Base-by-base conservation (phyloP, 2,329 filamentous ascomycete species). In the Monosporascus sp. region DNA sequence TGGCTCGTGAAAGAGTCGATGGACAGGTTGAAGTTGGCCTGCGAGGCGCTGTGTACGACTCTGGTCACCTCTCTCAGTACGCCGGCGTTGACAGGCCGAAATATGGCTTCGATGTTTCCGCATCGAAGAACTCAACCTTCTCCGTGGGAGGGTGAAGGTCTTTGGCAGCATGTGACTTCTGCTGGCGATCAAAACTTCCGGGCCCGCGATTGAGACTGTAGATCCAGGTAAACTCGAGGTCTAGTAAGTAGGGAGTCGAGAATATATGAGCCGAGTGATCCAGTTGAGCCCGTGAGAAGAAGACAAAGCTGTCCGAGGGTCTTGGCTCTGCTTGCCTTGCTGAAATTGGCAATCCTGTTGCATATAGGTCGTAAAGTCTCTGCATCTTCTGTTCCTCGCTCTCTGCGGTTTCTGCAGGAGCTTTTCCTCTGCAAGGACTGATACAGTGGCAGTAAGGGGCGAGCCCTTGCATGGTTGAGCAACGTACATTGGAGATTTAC, bases 211-310 rank as follows among this genome's bases (percentile, higher is more conserved):
- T 58, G 5, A 64, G 59, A 41, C 59, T 60, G 54, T 58, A 58
- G 20, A 64, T 54, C 5, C 24, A 31, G 7, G 51, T 45, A n/a
- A 6, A 64, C 51, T 11, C 44, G 14, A n/a, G 34, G 6, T 20
- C 58, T 42, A 5, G 36, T 24, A 5, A 53, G 42, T n/a, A 64
- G 31, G 1, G 50, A 49, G 46, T 60, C 54, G 6, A 64, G 53
- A 11, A 62, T 51, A 41, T 64, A 61, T 15, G 60, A 55, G 2
- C 61, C 61, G 20, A 63, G 41, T 0, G 60, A 59, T 24, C 61
- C 61, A 2, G 60, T 63, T 9, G 60, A 57, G 1, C 61, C 61
- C 1, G 61, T 63, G 8, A 63, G n/a, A 25, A 63, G 38, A 9
- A n/a, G n/a, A 63, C 54, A n/a, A 52, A 27, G 8, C 36, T 39